phyloP scores from a whole-genome alignment of 129 eudicot genomes.

The Mikania micrantha region DNA sequence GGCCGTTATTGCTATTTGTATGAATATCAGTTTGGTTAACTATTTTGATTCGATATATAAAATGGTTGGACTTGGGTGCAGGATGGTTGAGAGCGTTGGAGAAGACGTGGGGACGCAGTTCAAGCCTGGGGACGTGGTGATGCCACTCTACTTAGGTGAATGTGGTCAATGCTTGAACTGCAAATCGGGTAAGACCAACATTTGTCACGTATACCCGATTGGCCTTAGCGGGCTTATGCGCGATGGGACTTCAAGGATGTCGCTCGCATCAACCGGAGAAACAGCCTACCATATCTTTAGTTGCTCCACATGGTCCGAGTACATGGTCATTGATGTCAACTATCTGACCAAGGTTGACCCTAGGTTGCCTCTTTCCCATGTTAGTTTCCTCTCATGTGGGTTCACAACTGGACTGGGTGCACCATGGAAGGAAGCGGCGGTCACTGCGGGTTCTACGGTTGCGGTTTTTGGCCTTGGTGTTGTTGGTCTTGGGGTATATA shows the following conservation, averaged over 20 bases:
- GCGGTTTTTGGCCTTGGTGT: slow-evolving; percentile 62
- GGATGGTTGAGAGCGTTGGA: slow-evolving; percentile 51
- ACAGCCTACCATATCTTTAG: slow-evolving; percentile 32
- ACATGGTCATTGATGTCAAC: slow-evolving; percentile 36
- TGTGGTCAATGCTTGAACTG: slow-evolving; percentile 51
- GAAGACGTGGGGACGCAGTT: slow-evolving; percentile 23
- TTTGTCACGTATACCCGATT: slow-evolving; percentile 33
- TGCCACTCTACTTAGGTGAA: slow-evolving; percentile 50
- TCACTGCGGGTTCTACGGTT: slow-evolving; percentile 43
- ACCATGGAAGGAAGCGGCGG: slow-evolving; percentile 33
- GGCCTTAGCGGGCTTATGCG: slow-evolving; percentile 34
- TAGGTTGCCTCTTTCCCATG: slow-evolving; percentile 32
- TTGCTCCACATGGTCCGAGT: slow-evolving; percentile 60
- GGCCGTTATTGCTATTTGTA: too few species aligned
- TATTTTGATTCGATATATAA: not conserved
- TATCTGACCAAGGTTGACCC: slow-evolving; percentile 44
- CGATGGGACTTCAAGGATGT: slow-evolving; percentile 56
- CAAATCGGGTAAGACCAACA: slow-evolving; percentile 37
- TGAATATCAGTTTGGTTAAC: not conserved
- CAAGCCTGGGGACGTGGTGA: slow-evolving; percentile 48
- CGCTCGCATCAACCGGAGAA: slow-evolving; percentile 28
- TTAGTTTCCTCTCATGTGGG: slow-evolving; percentile 60
- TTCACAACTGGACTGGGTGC: slow-evolving; percentile 59
- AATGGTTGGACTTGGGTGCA: not conserved
- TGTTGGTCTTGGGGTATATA: slow-evolving; percentile 59